Evolutionary conservation across 257 asterid genomes (phyloP), one percentile per base, ranked within the genome.

Genomic region (Parsonsia alboflavescens): DNA sequence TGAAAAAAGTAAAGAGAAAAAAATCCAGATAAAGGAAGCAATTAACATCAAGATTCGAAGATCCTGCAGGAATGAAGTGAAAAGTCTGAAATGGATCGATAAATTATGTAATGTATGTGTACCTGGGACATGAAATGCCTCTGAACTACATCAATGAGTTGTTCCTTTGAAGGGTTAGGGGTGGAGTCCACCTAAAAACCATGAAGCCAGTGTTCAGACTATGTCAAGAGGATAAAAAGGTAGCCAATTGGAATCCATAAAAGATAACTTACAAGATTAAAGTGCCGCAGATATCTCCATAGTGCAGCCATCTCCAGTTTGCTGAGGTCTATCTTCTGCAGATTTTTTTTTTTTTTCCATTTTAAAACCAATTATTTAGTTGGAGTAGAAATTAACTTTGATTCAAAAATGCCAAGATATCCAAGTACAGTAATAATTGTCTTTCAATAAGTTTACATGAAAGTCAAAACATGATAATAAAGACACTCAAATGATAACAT

Each of bases 61-160:
- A n/a, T n/a, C n/a, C n/a, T n/a, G n/a, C n/a, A n/a, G n/a, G n/a
- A n/a, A 50, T 50, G 52, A 46, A 46, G 13, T 46, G 52, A 42
- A 46, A 46, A 46, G 52, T 46, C 15, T 46, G 12, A 46, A 8
- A 46, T 50, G 57, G 57, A 15, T 0, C 11, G 52, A 13, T 48
- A 48, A 48, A 52, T 52, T 17, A 7, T 16, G 58, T 52, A 3
- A 52, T 7, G 21, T 0, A 52, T 8, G 33, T 66, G 41, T 84
- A 90, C 98, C 93, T 91, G 97, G 7, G 98, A 88, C 79, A 89
- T 79, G 81, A 94, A 94, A 86, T 94, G 98, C 88, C 90, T 83
- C 80, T 94, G 95, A 78, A 94, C 98, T 41, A 89, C 89, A n/a
- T 90, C 93, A 10, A 94, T 84, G 16, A 91, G 87, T 75, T 94